phyloP scores from a whole-genome alignment of 345 rosid genomes.

The Syzygium aromaticum region DNA sequence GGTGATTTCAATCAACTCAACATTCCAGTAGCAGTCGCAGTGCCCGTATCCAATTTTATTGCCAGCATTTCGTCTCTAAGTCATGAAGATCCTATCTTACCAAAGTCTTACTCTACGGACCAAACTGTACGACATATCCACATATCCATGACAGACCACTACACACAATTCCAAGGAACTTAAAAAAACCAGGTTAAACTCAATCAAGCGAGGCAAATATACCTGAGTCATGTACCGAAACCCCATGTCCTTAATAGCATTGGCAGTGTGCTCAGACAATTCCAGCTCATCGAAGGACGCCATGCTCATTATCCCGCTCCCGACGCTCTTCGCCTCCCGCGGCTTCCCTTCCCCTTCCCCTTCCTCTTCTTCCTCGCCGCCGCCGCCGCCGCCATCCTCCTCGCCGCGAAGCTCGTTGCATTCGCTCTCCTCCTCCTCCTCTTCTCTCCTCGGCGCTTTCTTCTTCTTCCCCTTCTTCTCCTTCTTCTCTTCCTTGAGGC shows the following conservation, averaged over 20 bases:
- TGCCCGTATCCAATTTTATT: background rate
- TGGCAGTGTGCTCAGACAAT: slow-evolving; percentile 55
- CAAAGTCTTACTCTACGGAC: too few species aligned
- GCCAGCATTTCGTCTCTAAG: background rate
- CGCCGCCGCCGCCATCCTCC: slow-evolving; percentile 1
- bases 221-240: slow-evolving; percentile 88
- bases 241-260: slow-evolving; percentile 70
- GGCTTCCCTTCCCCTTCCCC: background rate
- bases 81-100: too few species aligned
- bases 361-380: background rate
- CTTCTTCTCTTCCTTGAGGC: slow-evolving; percentile 1
- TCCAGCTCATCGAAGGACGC: slow-evolving; percentile 62
- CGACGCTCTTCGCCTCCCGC: slow-evolving; percentile 1
- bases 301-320: slow-evolving; percentile 74
- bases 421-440: background rate
- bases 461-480: background rate
- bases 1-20: background rate
- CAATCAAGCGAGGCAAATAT: background rate
- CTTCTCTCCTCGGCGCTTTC: background rate
- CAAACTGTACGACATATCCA: background rate
- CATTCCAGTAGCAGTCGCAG: background rate
- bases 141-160: background rate
- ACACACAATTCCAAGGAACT: background rate
- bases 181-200: background rate
- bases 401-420: background rate